Percentiles rank a stretch among this genome's conserved stretches.
phyloP scores from a whole-genome alignment of 352 stramenopile species.

The Aphanomyces cochlioides region DNA sequence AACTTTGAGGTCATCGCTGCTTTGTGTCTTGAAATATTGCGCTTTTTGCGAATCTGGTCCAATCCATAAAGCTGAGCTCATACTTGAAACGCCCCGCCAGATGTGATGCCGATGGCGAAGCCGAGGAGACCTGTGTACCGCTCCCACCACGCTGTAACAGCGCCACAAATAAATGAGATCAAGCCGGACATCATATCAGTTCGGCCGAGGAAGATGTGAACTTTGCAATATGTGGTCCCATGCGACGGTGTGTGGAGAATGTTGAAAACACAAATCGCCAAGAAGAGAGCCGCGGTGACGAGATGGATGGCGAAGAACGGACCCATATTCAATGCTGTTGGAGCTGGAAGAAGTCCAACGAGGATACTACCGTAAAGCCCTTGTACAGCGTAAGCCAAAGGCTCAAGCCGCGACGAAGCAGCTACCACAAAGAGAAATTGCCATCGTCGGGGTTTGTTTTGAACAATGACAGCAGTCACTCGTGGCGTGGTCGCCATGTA shows the following conservation, averaged over 20 bases:
- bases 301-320: slow-evolving; percentile 8
- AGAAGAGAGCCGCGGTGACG: slow-evolving; percentile 2
- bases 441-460: too few species aligned
- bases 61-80: neutral
- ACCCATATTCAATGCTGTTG: neutral
- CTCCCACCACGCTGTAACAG: slow-evolving; percentile 9
- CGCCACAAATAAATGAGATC: neutral
- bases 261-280: slow-evolving; percentile 17
- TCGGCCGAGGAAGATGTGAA: neutral
- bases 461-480: too few species aligned
- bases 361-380: neutral
- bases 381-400: slow-evolving; percentile 18
- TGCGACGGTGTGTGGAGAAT: slow-evolving; percentile 18
- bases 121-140: neutral
- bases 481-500: too few species aligned
- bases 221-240: neutral
- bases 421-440: slow-evolving; percentile 16
- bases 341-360: neutral
- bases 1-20: neutral
- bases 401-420: neutral
- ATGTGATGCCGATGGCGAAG: slow-evolving; percentile 9
- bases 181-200: slow-evolving; percentile 8
- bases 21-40: slow-evolving; percentile 3
- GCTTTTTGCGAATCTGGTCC: neutral
- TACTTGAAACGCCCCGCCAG: slow-evolving; percentile 1